Evolutionary conservation across 225 moss, liverwort and hornwort genomes (phyloP).

Genomic region (Sphagnum tenellum): DNA sequence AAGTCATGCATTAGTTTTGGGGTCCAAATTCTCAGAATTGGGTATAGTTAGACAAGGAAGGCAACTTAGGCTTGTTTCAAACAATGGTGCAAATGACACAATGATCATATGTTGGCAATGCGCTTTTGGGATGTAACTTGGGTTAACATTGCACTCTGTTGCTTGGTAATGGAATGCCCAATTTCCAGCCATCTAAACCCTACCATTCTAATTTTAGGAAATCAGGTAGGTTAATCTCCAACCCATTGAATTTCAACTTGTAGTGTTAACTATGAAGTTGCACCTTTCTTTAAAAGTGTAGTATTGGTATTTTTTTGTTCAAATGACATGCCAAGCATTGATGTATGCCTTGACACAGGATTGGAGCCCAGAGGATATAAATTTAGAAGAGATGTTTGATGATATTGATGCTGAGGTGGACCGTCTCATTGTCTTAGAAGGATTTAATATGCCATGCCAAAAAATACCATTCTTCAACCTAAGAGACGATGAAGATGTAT

Average conservation of each 20-base stretch:
- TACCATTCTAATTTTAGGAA: too few species aligned
- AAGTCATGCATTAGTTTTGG: too few species aligned
- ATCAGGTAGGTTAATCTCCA: too few species aligned
- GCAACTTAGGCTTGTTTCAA: too few species aligned
- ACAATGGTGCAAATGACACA: too few species aligned
- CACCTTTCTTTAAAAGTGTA: neutral
- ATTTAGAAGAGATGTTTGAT: conserved; percentile 56
- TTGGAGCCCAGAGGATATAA: conserved; percentile 21
- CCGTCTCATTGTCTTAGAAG: conserved; percentile 43
- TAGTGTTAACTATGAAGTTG: neutral
- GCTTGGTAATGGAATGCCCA: neutral
- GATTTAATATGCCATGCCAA: conserved; percentile 48
- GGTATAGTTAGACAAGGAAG: too few species aligned
- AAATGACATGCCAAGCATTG: neutral
- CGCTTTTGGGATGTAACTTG: too few species aligned
- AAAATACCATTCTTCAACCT: conserved; percentile 23
- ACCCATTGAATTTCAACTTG: too few species aligned
- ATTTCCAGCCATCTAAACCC: too few species aligned
- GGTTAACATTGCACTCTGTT: too few species aligned
- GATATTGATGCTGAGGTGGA: conserved; percentile 85
- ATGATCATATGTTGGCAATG: too few species aligned
- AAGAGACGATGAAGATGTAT: conserved; percentile 34
- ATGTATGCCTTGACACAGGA: conserved; percentile 6
- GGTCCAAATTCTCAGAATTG: too few species aligned
- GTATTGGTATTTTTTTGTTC: neutral